These are phyloP conservation scores for Aspergillus ustus DNA, from an alignment of 2,329 filamentous ascomycete genomes.

Conservation along the genomic window DNA sequence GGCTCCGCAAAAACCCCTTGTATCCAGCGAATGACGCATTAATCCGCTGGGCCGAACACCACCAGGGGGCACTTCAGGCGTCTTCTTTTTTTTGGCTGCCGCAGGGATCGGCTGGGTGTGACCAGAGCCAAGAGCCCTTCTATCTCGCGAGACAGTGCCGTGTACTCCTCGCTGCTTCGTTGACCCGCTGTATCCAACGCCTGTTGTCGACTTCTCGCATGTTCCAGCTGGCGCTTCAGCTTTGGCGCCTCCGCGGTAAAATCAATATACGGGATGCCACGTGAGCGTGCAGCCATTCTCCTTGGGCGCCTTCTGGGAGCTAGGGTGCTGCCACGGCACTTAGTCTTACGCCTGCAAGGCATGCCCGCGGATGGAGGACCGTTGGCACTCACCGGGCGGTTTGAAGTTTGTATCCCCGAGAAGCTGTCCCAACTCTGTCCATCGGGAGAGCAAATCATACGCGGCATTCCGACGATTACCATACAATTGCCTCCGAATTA, in stretches of 20 bases:
- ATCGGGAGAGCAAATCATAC: too few relatives aligned
- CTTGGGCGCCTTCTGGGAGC: neutral
- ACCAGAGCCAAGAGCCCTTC: constrained; percentile 11
- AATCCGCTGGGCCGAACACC: neutral
- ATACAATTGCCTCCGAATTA: too few relatives aligned
- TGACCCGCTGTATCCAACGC: constrained; percentile 6
- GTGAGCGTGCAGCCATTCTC: neutral
- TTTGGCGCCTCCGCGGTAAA: constrained; percentile 13
- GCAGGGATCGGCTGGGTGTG: constrained; percentile 11
- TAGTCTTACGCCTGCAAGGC: neutral
- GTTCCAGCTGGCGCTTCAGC: constrained; percentile 14
- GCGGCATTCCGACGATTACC: neutral
- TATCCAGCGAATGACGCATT: neutral
- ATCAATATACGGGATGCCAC: constrained; percentile 1
- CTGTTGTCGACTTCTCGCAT: constrained; percentile 14
- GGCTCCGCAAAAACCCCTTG: neutral
- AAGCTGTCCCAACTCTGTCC: neutral
- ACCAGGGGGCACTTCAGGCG: neutral
- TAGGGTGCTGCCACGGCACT: neutral
- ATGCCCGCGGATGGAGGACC: neutral
- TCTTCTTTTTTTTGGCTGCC: constrained; percentile 8
- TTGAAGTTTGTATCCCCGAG: neutral
- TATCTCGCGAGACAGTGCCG: constrained; percentile 12
- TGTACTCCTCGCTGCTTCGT: constrained; percentile 8
- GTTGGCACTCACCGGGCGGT: neutral